Conservation (phyloP, 2,329 filamentous ascomycete genomes). For the Herpotrichia juniperi region DNA sequence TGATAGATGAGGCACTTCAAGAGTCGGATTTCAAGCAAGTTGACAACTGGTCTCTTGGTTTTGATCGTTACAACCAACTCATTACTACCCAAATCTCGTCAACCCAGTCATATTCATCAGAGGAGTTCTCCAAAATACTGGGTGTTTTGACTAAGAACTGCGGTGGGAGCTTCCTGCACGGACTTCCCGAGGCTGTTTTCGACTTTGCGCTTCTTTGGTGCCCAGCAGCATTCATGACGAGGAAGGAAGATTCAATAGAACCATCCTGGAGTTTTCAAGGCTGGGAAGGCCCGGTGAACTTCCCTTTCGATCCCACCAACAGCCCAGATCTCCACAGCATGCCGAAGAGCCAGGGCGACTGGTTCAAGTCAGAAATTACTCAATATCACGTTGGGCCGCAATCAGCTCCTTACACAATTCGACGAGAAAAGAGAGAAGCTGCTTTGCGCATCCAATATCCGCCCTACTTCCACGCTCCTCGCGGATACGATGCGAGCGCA, state of each 20-base stretch:
- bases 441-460: constrained; percentile 31
- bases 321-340: constrained; percentile 33
- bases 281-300: constrained; percentile 33
- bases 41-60: constrained; percentile 37
- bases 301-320: constrained; percentile 41
- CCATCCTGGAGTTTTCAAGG: constrained; percentile 43
- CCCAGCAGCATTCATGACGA: constrained; percentile 25
- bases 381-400: constrained; percentile 33
- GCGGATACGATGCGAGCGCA: constrained; percentile 19
- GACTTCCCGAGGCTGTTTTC: constrained; percentile 39
- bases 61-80: constrained; percentile 38
- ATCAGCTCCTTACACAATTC: constrained; percentile 30
- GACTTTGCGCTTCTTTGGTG: constrained; percentile 43
- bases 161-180: constrained; percentile 35
- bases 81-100: constrained; percentile 27
- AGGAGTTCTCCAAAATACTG: constrained; percentile 28
- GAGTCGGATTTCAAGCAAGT: constrained; percentile 31
- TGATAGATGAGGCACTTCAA: constrained; percentile 20
- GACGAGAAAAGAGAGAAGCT: constrained; percentile 31
- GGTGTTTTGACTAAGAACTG: constrained; percentile 34
- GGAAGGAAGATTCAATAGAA: constrained; percentile 18
- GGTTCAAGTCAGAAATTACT: constrained; percentile 36
- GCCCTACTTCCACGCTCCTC: constrained; percentile 31
- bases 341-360: constrained; percentile 25
- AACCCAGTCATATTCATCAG: constrained; percentile 14